A percentile compares a stretch with the other conserved stretches of the same genome.
Evolutionary conservation across 805 yeast species (phyloP).

Genomic region (Metschnikowia matae): DNA sequence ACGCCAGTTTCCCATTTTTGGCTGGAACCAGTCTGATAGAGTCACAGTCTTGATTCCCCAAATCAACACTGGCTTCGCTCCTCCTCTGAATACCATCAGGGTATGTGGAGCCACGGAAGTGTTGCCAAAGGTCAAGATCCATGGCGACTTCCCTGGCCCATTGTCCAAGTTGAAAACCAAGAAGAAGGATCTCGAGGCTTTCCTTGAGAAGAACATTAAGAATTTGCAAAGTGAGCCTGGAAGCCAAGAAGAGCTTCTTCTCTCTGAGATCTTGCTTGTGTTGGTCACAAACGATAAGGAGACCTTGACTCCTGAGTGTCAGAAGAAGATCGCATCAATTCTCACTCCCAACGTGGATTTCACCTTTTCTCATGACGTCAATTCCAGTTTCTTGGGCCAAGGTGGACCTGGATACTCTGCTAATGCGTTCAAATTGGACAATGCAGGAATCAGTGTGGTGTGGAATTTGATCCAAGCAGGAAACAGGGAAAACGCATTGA

Average conservation of each 20-base stretch:
- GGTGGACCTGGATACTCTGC: slow-evolving; percentile 20
- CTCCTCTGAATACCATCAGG: slow-evolving; percentile 29
- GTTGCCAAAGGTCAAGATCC: slow-evolving; percentile 22
- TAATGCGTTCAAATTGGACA: slow-evolving; percentile 42
- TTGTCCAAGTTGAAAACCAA: slow-evolving; percentile 52
- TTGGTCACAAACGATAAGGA: slow-evolving; percentile 32
- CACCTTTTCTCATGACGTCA: slow-evolving; percentile 21
- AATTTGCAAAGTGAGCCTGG: slow-evolving; percentile 10
- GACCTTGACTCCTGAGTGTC: slow-evolving; percentile 24
- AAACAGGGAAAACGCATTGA: slow-evolving; percentile 60
- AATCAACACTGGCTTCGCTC: slow-evolving; percentile 30
- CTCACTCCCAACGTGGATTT: slow-evolving; percentile 43
- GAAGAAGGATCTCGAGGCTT: slow-evolving; percentile 64
- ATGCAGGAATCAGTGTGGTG: slow-evolving; percentile 29
- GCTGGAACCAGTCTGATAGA: slow-evolving; percentile 47
- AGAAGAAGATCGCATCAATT: slow-evolving; percentile 29
- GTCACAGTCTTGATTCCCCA: slow-evolving; percentile 23
- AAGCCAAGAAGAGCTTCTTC: slow-evolving; percentile 24
- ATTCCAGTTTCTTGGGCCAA: slow-evolving; percentile 1
- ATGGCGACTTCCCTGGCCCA: slow-evolving; percentile 62
- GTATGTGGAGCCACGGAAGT: slow-evolving; percentile 24
- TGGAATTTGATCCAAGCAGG: slow-evolving; percentile 53
- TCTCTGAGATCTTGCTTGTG: slow-evolving; percentile 27
- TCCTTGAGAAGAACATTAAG: slow-evolving; percentile 37
- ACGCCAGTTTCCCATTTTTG: slow-evolving; percentile 73